These are phyloP conservation scores for Phytophthora pseudosyringae DNA, from an alignment of 352 stramenopile genomes.

Conservation along the genomic window DNA sequence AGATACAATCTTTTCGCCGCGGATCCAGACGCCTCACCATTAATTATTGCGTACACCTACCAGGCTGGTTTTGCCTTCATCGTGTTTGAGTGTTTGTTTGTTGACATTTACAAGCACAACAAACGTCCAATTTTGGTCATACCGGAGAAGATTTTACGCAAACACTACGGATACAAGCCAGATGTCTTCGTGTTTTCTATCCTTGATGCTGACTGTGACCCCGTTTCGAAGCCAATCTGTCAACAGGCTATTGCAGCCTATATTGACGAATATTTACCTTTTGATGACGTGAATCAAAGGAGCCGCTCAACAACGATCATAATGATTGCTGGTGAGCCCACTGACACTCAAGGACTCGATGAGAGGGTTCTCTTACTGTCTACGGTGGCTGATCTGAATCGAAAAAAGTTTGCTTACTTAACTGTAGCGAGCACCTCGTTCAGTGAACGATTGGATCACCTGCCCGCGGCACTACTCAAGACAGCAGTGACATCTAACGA, in stretches of 20 bases:
- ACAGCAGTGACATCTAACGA: not conserved
- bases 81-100: conserved; percentile 46
- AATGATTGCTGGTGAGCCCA: conserved; percentile 45
- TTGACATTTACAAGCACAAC: conserved; percentile 20
- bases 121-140: conserved; percentile 41
- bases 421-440: conserved; percentile 53
- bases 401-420: conserved; percentile 30
- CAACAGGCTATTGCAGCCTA: conserved; percentile 9
- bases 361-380: conserved; percentile 43
- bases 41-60: conserved; percentile 33
- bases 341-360: conserved; percentile 29
- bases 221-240: conserved; percentile 8
- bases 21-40: conserved; percentile 13
- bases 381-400: conserved; percentile 21
- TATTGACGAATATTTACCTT: conserved; percentile 9
- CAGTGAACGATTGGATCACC: conserved; percentile 35
- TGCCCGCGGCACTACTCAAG: conserved; percentile 36
- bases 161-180: conserved; percentile 13
- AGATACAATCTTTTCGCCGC: conserved; percentile 36
- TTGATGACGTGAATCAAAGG: not conserved
- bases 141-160: conserved; percentile 17
- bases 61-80: conserved; percentile 4
- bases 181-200: conserved; percentile 57
- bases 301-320: conserved; percentile 15
- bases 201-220: conserved; percentile 16